A percentile compares a stretch with the other conserved stretches of the same genome.
These are phyloP conservation scores for Symmetrospora coprosmae DNA, from an alignment of 768 basidiomycete genomes.

Conservation along the genomic window DNA sequence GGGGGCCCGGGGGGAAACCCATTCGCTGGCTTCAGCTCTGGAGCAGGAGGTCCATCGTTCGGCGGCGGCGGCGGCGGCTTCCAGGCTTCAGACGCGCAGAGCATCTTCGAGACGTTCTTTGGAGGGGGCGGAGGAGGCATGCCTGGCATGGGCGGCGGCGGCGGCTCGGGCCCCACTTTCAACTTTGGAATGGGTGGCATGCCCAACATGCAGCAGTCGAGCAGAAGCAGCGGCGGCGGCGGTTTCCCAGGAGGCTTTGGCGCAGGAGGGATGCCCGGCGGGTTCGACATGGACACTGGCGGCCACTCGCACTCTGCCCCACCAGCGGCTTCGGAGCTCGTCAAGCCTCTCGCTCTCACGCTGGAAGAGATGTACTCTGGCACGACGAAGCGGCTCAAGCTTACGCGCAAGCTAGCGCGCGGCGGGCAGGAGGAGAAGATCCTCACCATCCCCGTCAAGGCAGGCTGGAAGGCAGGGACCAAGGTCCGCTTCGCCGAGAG, in stretches of 20 bases:
- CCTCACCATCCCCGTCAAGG: conserved; percentile 40
- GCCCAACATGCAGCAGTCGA: too few relatives aligned
- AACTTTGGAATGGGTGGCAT: conserved; percentile 37
- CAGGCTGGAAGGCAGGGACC: conserved; percentile 93
- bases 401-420: conserved; percentile 56
- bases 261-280: conserved; percentile 19
- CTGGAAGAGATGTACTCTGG: conserved; percentile 52
- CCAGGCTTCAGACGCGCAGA: too few relatives aligned
- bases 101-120: too few relatives aligned
- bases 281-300: conserved; percentile 32
- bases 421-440: conserved; percentile 40
- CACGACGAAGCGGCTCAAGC: conserved; percentile 70
- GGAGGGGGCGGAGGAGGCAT: conserved; percentile 20
- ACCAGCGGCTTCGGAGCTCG: conserved; percentile 23
- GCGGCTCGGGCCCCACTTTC: conserved; percentile 35
- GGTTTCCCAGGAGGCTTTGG: conserved; percentile 18
- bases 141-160: conserved; percentile 43
- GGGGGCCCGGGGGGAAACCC: conserved; percentile 20
- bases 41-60: conserved; percentile 32
- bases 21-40: conserved; percentile 22
- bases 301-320: conserved; percentile 21
- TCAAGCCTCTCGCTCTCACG: conserved; percentile 7
- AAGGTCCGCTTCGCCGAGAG: conserved; percentile 79
- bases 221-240: conserved; percentile 5
- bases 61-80: conserved; percentile 45